Conservation (phyloP, 129 eudicot genomes). For the Lonicera japonica region DNA sequence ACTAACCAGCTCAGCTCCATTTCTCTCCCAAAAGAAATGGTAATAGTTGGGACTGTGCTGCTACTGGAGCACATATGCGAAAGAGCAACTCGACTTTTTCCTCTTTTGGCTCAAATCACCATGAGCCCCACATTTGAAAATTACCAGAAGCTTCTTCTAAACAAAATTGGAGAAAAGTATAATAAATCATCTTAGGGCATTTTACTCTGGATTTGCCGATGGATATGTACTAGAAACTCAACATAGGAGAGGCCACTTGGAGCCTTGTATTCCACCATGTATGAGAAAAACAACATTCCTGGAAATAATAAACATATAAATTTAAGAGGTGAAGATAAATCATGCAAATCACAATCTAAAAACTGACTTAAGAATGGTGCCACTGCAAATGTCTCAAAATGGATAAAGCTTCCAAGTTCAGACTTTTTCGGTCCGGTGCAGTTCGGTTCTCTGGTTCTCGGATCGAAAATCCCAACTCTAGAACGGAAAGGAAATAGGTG, state of each 20-base stretch:
- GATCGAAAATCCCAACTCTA: no score
- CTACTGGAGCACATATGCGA: no score
- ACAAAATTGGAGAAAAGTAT: neutral
- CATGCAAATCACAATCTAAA: neutral
- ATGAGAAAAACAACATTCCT: slow-evolving; percentile 56
- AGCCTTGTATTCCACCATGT: slow-evolving; percentile 84
- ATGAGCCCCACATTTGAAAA: no score
- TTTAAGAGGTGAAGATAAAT: neutral
- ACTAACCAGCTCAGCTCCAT: neutral
- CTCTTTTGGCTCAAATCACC: no score
- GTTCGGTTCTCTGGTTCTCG: no score
- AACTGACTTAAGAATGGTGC: no score
- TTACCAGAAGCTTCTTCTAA: no score
- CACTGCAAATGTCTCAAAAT: no score
- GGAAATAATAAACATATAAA: slow-evolving; percentile 2
- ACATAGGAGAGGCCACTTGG: slow-evolving; percentile 75
- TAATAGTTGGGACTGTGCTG: neutral
- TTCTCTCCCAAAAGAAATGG: neutral
- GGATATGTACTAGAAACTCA: slow-evolving; percentile 79
- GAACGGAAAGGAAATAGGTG: no score
- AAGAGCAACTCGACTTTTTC: no score
- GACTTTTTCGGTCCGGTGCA: no score
- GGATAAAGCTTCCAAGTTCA: no score
- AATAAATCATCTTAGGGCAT: slow-evolving; percentile 36
- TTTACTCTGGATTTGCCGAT: slow-evolving; percentile 75